These are phyloP conservation scores for Auricularia cornea DNA, from an alignment of 768 basidiomycete species.

Conservation along the genomic window DNA sequence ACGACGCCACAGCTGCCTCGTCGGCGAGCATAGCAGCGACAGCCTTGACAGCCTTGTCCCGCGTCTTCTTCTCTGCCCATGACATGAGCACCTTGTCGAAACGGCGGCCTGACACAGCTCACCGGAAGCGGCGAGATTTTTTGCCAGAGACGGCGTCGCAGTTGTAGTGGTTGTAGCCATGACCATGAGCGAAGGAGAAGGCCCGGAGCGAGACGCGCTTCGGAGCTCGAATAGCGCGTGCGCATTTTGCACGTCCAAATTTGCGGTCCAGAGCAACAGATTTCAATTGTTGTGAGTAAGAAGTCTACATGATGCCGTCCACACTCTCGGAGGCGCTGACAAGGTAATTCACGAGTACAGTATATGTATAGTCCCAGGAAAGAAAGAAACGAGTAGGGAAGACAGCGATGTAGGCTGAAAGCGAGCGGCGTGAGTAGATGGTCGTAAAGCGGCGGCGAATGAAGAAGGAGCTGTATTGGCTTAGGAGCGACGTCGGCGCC, in stretches of 20 bases:
- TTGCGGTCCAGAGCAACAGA: no score
- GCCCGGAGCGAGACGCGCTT: neutral
- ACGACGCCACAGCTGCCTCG: constrained; percentile 37
- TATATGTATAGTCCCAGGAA: neutral
- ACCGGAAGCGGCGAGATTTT: constrained; percentile 91
- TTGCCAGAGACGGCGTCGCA: constrained; percentile 62
- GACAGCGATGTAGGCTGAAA: no score
- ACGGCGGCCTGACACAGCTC: constrained; percentile 15
- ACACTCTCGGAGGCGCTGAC: constrained; percentile 19
- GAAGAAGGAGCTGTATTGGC: neutral
- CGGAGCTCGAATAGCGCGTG: neutral
- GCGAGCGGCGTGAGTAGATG: neutral
- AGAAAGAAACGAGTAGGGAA: neutral
- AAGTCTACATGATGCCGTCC: no score
- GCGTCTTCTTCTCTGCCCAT: constrained; percentile 77
- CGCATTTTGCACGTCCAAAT: neutral
- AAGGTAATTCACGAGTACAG: neutral
- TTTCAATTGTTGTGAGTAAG: no score
- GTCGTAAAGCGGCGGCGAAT: neutral
- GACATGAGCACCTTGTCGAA: constrained; percentile 2
- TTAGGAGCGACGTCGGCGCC: neutral
- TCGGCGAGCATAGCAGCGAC: constrained; percentile 74
- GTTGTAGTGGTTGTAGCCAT: constrained; percentile 16
- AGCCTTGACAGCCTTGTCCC: constrained; percentile 84
- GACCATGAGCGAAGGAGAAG: neutral